Base-by-base conservation (phyloP, 345 rosid species). In the Streptanthus diversifolius region DNA sequence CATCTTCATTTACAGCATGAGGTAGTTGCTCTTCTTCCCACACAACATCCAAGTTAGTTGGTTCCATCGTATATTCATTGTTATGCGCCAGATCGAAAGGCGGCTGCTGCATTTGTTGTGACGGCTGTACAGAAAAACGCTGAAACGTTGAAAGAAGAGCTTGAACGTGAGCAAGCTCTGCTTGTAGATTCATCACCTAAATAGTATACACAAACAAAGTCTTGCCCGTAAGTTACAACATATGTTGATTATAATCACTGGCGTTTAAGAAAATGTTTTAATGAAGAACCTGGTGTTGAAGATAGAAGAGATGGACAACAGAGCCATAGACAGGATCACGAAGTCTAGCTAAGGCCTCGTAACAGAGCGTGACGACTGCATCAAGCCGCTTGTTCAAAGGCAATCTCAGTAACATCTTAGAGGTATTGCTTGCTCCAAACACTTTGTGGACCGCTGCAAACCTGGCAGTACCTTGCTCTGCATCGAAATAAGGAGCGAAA, bases 371-470 rank as follows among this genome's bases (percentile, higher is more conserved):
- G 33, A 83, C 82, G 1, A 87, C 95, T 5, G 95, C 97, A 41
- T 90, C 96, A 10, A 82, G 79, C 2, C 98, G 85, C 65, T 81
- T 83, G 79, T 84, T 80, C 12, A 76, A 70, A 14, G 96, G 98
- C 43, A 90, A 60, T 24, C 84, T 80, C n/a, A 49, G 40, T 73
- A 93, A 90, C 57, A 93, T 82, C 81, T 93, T 91, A 7, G 98
- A 85, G 7, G 88, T 88, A 68, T 93, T 93, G 79, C 97, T 93
- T 0, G 98, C 98, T 4, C 98, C 97, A 68, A 90, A 90, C 12
- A 90, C 90, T 72, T 85, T 91, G 74, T 89, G 98, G 14, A 90
- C 96, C 0, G 93, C 96, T 2, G 97, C 97, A 49, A 93, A 91
- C 49, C 85, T 84, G 22, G 92, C 41, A 2, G 91, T 72, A 5